Base-by-base conservation (phyloP, 805 yeast species). In the Cyberlindnera veronae region DNA sequence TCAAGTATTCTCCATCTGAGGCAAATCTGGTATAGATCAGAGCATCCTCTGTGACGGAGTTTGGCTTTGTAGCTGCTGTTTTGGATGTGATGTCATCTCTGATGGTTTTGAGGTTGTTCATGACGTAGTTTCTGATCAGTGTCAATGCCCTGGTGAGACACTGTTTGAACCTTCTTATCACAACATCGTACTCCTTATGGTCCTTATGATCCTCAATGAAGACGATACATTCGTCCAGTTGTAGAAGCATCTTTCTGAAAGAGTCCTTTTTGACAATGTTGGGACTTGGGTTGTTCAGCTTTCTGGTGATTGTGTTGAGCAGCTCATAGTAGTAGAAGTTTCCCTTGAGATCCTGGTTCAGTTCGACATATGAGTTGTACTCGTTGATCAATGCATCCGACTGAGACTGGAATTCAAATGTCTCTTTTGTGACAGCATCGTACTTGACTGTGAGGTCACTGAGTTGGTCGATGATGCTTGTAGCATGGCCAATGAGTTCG, bases 101-200 rank as follows among this genome's bases (percentile, higher is more conserved):
- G 3, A 60, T 47, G 20, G 51, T 56, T 40, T 68, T 68, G 41
- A 77, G 46, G 41, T 61, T 66, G 28, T 53, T 56, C 9, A 68
- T 68, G 39, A 85, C 62, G 55, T 81, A 87, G 53, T 81, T 85
- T 47, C 82, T 74, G 13, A 88, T 76, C 44, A 91, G 66, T 0
- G 93, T 79, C 34, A 88, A 69, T 2, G 95, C 81, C 43, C 96
- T 72, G 1, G 90, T 79, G 72, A 88, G 70, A 54, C 96, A 86
- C 52, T 86, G 95, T 46, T 84, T 77, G 63, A 86, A 87, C 43
- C 90, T 74, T 47, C 79, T 76, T 2, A 77, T 55, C 20, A 80
- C 91, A 10, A 76, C 67, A 39, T 89, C 95, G 26, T 46, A 34
- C n/a, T 46, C 50, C 54, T 76, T 79, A 54, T 84, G 83, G 42